phyloP scores from a whole-genome alignment of 2,329 filamentous ascomycete species.

The Exophiala bonariae region DNA sequence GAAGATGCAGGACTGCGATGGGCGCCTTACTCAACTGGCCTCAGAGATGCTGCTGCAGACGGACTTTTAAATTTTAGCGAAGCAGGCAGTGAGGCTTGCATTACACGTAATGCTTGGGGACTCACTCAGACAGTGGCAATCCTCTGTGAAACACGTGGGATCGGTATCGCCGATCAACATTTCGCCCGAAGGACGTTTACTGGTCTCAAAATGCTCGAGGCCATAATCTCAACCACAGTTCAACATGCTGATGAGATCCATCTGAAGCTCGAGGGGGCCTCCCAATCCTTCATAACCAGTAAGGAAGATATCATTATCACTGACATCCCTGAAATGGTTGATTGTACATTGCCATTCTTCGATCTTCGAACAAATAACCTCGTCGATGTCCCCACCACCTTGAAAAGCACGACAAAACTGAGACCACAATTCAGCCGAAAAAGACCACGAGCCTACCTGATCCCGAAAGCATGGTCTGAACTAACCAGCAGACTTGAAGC shows the following conservation, averaged over 20 bases:
- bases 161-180: slow-evolving; percentile 14
- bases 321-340: slow-evolving; percentile 1
- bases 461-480: slow-evolving; percentile 9
- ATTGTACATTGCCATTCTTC: slow-evolving; percentile 6
- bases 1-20: slow-evolving; percentile 10
- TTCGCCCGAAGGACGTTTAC: slow-evolving; percentile 10
- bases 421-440: slow-evolving; percentile 5
- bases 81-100: slow-evolving; percentile 15
- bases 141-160: slow-evolving; percentile 14
- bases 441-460: slow-evolving; percentile 13
- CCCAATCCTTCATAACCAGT: slow-evolving; percentile 4
- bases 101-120: slow-evolving; percentile 14
- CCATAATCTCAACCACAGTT: slow-evolving; percentile 6
- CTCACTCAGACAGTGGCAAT: slow-evolving; percentile 11
- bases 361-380: slow-evolving; percentile 6
- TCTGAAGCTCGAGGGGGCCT: background rate
- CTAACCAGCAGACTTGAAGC: slow-evolving; percentile 3
- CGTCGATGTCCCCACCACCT: slow-evolving; percentile 3
- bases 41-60: slow-evolving; percentile 3
- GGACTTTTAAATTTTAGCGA: slow-evolving; percentile 4
- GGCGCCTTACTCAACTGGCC: slow-evolving; percentile 11
- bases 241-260: slow-evolving; percentile 6
- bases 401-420: slow-evolving; percentile 3
- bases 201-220: slow-evolving; percentile 13
- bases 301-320: slow-evolving; percentile 10